phyloP scores from a whole-genome alignment of 768 basidiomycete genomes.

The Strobilomyces confusus region DNA sequence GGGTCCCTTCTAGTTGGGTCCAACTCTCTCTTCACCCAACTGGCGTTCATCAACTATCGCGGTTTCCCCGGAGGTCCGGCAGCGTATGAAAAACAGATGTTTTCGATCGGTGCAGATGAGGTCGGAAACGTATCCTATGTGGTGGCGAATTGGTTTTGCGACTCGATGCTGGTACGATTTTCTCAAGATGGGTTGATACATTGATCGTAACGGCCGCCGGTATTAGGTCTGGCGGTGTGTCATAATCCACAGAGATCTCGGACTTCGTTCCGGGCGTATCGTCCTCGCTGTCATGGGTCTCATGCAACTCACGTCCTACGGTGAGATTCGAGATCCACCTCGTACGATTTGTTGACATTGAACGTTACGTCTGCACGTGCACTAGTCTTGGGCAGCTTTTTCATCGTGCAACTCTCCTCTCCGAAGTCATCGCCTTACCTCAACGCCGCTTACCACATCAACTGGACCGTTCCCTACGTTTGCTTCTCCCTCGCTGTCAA shows the following conservation, averaged over 20 bases:
- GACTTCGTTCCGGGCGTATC: slow-evolving; percentile 5
- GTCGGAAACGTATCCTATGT: slow-evolving; percentile 25
- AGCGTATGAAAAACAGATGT: slow-evolving; percentile 23
- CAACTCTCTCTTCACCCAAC: slow-evolving; percentile 27
- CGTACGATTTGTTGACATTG: background rate
- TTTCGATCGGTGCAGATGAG: slow-evolving; percentile 25
- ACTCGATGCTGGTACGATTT: slow-evolving; percentile 22
- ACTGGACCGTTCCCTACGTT: slow-evolving; percentile 29
- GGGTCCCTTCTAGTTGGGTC: slow-evolving; percentile 26
- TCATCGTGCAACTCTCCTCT: slow-evolving; percentile 24
- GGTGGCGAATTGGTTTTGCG: slow-evolving; percentile 27
- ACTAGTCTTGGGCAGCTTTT: slow-evolving; percentile 26
- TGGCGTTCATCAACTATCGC: slow-evolving; percentile 29
- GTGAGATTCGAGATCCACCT: slow-evolving; percentile 6
- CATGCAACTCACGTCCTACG: slow-evolving; percentile 25
- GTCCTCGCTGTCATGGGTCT: slow-evolving; percentile 18
- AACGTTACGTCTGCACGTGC: background rate
- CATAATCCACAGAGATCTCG: slow-evolving; percentile 25
- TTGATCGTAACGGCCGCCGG: background rate
- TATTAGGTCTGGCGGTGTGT: slow-evolving; percentile 29
- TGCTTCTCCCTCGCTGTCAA: slow-evolving; percentile 26
- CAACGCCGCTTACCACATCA: slow-evolving; percentile 8
- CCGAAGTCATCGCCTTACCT: slow-evolving; percentile 27
- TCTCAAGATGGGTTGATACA: background rate
- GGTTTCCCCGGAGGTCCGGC: slow-evolving; percentile 26